A percentile compares a stretch with the other conserved stretches of the same genome.
Evolutionary conservation across 768 basidiomycete species (phyloP).

Genomic region (Suillus brevipes): DNA sequence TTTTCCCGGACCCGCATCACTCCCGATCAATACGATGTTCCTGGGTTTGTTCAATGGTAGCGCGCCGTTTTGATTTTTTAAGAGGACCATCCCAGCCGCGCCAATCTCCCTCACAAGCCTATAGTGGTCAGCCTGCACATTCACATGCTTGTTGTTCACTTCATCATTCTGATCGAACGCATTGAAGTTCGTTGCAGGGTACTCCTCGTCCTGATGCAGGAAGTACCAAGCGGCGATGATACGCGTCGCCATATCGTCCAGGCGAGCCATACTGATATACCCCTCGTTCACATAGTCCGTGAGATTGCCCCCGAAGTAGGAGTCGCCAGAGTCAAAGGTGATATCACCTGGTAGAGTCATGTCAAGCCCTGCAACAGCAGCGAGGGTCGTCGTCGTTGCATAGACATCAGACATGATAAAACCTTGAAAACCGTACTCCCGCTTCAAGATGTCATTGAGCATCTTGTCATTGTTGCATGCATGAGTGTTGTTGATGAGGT

Average conservation of each 20-base stretch:
- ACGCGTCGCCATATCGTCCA: conserved; percentile 83
- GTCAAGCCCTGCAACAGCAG: conserved; percentile 62
- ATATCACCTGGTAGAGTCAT: conserved; percentile 75
- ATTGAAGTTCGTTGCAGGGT: conserved; percentile 72
- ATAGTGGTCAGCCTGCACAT: conserved; percentile 71
- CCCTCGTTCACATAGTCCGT: conserved; percentile 71
- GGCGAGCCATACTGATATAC: conserved; percentile 60
- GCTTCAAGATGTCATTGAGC: conserved; percentile 71
- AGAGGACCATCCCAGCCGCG: conserved; percentile 69
- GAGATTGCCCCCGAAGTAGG: conserved; percentile 68
- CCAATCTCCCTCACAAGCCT: conserved; percentile 71
- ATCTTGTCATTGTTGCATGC: conserved; percentile 75
- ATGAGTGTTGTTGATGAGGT: conserved; percentile 67
- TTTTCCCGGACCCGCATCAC: conserved; percentile 56
- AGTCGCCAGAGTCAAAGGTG: conserved; percentile 44
- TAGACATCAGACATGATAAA: conserved; percentile 77
- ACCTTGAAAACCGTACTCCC: conserved; percentile 76
- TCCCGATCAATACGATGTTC: conserved; percentile 55
- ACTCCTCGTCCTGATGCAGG: conserved; percentile 56
- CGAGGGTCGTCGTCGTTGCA: conserved; percentile 62
- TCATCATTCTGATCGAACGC: conserved; percentile 54
- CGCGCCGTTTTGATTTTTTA: conserved; percentile 65
- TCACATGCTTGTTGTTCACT: conserved; percentile 57
- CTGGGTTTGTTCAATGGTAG: conserved; percentile 57
- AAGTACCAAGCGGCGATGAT: conserved; percentile 74